These are phyloP conservation scores for Dichotomopilus funicola DNA, from an alignment of 2,329 filamentous ascomycete genomes.

Conservation along the genomic window DNA sequence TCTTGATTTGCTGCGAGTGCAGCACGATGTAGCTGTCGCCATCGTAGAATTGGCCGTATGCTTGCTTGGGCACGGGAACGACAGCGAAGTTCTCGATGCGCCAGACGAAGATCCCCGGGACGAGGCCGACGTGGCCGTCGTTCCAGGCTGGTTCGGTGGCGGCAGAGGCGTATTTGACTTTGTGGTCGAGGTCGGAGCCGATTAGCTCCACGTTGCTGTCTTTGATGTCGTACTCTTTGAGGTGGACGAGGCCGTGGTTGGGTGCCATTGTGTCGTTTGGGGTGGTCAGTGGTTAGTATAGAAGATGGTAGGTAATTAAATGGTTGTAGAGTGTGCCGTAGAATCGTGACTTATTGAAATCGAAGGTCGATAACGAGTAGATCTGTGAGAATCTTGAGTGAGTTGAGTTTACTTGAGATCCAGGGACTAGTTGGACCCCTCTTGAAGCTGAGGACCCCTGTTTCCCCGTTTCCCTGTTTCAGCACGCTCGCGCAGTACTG, in stretches of 20 bases:
- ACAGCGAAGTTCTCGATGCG: slow-evolving; percentile 7
- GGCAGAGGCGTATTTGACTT: slow-evolving; percentile 3
- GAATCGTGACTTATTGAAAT: no score
- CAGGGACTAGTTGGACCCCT: no score
- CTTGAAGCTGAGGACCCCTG: no score
- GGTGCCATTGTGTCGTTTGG: slow-evolving; percentile 1
- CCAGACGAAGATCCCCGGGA: slow-evolving; percentile 6
- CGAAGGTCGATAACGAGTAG: background rate
- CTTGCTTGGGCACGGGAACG: background rate
- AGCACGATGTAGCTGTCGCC: slow-evolving; percentile 11
- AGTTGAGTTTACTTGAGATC: background rate
- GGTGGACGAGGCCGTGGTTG: slow-evolving; percentile 6
- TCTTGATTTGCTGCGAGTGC: background rate
- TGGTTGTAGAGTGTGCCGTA: background rate
- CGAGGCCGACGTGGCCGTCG: background rate
- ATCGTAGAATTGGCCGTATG: background rate
- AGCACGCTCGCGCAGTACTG: no score
- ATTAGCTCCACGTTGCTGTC: slow-evolving; percentile 7
- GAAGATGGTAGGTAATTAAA: background rate
- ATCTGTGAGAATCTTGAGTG: background rate
- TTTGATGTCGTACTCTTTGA: slow-evolving; percentile 6
- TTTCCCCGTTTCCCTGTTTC: no score
- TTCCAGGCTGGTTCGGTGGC: slow-evolving; percentile 4
- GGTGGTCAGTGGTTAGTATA: background rate
- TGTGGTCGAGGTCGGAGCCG: slow-evolving; percentile 6